Base-by-base conservation (phyloP, 257 asterid genomes). In the Capsicum rhomboideum region DNA sequence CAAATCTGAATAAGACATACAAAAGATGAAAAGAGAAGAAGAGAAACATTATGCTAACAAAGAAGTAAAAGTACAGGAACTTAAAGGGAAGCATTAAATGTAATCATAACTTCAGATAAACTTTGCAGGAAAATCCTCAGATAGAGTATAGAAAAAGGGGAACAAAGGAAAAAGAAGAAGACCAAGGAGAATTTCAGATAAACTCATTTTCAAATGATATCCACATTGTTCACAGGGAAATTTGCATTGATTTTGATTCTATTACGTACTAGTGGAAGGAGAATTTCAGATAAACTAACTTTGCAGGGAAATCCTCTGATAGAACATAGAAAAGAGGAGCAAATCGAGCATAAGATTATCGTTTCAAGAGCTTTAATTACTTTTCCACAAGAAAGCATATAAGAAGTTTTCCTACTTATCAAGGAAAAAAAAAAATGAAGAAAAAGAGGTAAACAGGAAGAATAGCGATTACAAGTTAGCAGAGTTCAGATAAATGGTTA, bases 1-100 rank as follows among this genome's bases (percentile, higher is more conserved):
- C 99, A 90, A 96, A 96, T 82, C 99, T 96, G 91, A 86, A 87
- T 54, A 83, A 53, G 49, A 88, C 42, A 71, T 34, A 10, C 84
- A 68, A 20, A 63, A 66, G 37, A 26, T 74, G 46, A 34, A 18
- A 68, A 37, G 21, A 61, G 28, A 64, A 82, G 46, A 49, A 28
- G 50, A 49, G 49, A 52, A 46, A 46, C 13, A 46, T 14, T 23
- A 46, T 74, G n/a, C 54, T 44, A 44, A 44, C 40, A 72, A 72
- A 72, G 80, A 72, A 74, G 59, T 23, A 74, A 74, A 46, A 4
- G 0, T 74, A 44, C 21, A 72, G 53, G 50, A 74, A 74, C n/a
- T 44, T 46, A 49, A 44, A 23, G 42, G 23, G 56, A 44, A 46
- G 37, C 6, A 26, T 49, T 2, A 26, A 49, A 44, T 75, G 61